Evolutionary conservation across 83 land plant species (phyloP), one percentile per base, ranked within the genome.

Genomic region (Thuja plicata): DNA sequence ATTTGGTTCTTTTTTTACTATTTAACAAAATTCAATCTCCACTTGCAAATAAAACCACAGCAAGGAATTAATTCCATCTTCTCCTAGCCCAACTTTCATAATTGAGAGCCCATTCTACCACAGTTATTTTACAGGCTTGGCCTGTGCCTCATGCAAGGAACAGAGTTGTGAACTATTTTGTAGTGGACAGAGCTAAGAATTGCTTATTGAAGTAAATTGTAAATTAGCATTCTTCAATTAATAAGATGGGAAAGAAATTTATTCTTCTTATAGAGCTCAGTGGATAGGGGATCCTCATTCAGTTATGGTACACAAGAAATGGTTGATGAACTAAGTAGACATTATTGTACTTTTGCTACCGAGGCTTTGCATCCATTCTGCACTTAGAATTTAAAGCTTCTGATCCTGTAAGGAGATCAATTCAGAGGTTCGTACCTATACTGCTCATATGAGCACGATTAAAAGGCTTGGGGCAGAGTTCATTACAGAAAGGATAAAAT

Each of bases 161-260:
- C 48, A 30, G 34, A 84, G 3, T 84, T 48, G 30, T 5, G 34
- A 84, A 50, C 54, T 46, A 81, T 81, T 7, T 48, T 84, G 57
- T 32, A n/a, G 19, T 48, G 57, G 54, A 48, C 57, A n/a, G 57
- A 46, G 34, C 24, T 9, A 41, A 81, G 84, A 41, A n/a, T 27
- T 81, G 55, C 35, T 43, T 83, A 84, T 84, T 45, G 19, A 84
- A 84, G 86, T 48, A 43, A 48, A 45, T 30, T 84, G 86, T 84
- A 84, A 84, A 84, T n/a, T 30, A 84, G 57, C 17, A 84, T 84
- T 84, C 55, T 48, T 48, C 35, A 46, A 48, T 84, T 84, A 84
- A 84, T 84, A 84, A 48, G 55, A 84, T 84, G 35, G n/a, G 35
- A 84, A 46, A 46, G 86, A 19, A 46, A 46, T 84, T 48, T 3